Evolutionary conservation across 176 grass and related monocot genomes (phyloP).

Genomic region (Otatea glauca): DNA sequence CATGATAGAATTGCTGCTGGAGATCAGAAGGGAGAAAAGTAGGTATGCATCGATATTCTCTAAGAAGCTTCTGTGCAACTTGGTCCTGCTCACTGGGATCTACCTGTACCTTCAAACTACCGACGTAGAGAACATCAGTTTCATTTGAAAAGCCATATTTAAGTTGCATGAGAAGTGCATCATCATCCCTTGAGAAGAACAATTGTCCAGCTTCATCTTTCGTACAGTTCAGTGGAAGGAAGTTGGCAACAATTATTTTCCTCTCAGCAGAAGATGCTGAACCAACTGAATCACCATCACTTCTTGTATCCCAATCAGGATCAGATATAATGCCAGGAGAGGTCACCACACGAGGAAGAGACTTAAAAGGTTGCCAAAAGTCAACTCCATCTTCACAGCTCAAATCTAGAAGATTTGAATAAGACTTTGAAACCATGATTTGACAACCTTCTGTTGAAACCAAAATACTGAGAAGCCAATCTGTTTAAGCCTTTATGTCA

Average conservation of each 20-base stretch:
- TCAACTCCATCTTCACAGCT: slow-evolving; percentile 52
- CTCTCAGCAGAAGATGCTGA: slow-evolving; percentile 53
- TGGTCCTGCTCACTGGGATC: slow-evolving; percentile 79
- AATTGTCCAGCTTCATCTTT: slow-evolving; percentile 76
- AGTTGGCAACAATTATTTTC: slow-evolving; percentile 94
- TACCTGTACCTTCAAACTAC: slow-evolving; percentile 83
- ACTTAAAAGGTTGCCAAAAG: slow-evolving; percentile 64
- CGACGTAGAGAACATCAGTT: slow-evolving; percentile 76
- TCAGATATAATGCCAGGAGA: slow-evolving; percentile 79
- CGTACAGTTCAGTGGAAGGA: slow-evolving; percentile 73
- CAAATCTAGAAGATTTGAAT: slow-evolving; percentile 76
- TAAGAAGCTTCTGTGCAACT: slow-evolving; percentile 76
- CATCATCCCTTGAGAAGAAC: slow-evolving; percentile 80
- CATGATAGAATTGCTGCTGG: slow-evolving; percentile 83
- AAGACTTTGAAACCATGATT: slow-evolving; percentile 87
- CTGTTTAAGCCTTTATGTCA: background rate
- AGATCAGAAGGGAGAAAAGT: slow-evolving; percentile 81
- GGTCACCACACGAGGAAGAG: slow-evolving; percentile 76
- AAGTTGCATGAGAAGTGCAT: slow-evolving; percentile 82
- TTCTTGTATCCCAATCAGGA: slow-evolving; percentile 61
- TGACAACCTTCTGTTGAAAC: background rate
- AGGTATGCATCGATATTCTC: slow-evolving; percentile 77
- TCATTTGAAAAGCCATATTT: slow-evolving; percentile 77
- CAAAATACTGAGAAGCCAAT: background rate
- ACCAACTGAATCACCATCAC: slow-evolving; percentile 64